Percentiles rank a stretch among this genome's conserved stretches.
These are phyloP conservation scores for Suhomyces panamericanus DNA, from an alignment of 1,139 yeast species.

Conservation along the genomic window DNA sequence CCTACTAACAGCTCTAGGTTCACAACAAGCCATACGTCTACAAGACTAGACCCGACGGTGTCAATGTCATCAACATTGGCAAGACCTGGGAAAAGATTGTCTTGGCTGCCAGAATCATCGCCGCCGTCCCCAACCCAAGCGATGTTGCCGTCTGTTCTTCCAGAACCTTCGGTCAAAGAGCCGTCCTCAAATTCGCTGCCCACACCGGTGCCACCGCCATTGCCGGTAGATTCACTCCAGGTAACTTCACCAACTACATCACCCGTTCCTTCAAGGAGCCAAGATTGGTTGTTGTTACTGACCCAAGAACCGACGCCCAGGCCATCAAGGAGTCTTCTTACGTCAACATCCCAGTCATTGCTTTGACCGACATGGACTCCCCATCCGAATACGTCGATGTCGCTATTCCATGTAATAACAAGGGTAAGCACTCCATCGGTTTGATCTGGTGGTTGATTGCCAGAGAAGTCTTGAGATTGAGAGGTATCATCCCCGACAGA, in stretches of 20 bases:
- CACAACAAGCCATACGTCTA: constrained; percentile 99
- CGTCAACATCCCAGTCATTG: constrained; percentile 99
- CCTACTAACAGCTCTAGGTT: constrained; percentile 59
- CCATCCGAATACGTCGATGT: constrained; percentile 99
- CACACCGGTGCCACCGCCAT: constrained; percentile 99
- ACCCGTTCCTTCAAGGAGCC: constrained; percentile 99
- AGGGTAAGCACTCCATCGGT: constrained; percentile 99
- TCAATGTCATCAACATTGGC: constrained; percentile 95
- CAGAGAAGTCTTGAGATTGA: constrained; percentile 98
- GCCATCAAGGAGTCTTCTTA: constrained; percentile 99
- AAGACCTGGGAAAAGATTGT: constrained; percentile 99
- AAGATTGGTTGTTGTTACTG: constrained; percentile 98
- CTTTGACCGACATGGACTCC: constrained; percentile 97
- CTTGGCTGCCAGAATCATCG: constrained; percentile 99
- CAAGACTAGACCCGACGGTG: constrained; percentile 99
- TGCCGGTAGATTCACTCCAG: constrained; percentile 99
- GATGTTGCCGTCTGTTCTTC: constrained; percentile 99
- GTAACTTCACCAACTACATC: constrained; percentile 99
- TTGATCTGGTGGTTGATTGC: constrained; percentile 99
- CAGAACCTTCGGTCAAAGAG: constrained; percentile 99
- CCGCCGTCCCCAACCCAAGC: constrained; percentile 97
- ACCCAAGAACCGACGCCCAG: constrained; percentile 99
- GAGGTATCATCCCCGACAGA: constrained; percentile 98
- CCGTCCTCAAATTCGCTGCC: constrained; percentile 98
- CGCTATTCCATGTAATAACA: constrained; percentile 99